Evolutionary conservation across 257 asterid species (phyloP).

Genomic region (Fraxinus americana): DNA sequence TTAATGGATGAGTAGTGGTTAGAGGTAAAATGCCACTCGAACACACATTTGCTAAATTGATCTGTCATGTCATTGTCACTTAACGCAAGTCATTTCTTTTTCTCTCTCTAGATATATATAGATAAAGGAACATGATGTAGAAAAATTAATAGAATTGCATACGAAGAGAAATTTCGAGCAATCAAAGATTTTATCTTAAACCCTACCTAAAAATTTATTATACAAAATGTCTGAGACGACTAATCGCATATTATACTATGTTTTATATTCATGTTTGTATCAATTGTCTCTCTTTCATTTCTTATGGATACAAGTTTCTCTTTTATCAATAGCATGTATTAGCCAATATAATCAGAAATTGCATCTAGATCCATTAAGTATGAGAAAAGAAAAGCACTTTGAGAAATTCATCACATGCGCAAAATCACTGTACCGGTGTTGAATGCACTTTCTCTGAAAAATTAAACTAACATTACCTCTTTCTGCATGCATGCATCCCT

Average conservation of each 20-base stretch:
- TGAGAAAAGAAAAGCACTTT: background rate
- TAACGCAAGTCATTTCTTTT: no score
- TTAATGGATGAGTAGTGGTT: no score
- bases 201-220: background rate
- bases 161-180: background rate
- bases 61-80: no score
- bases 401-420: background rate
- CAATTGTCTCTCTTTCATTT: background rate
- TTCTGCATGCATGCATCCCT: constrained; percentile 23
- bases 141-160: background rate
- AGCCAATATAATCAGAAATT: background rate
- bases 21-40: no score
- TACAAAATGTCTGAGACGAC: background rate
- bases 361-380: background rate
- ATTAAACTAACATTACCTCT: constrained; percentile 22
- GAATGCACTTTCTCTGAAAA: background rate
- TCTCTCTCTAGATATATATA: no score
- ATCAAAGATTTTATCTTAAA: background rate
- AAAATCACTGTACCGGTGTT: background rate
- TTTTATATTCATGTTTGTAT: no score
- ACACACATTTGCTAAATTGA: no score
- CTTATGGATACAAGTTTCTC: background rate
- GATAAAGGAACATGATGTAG: background rate
- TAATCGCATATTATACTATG: background rate
- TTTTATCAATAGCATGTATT: background rate